Base-by-base conservation (phyloP, 1,284 basidiomycete species). In the Ganoderma lucidum region DNA sequence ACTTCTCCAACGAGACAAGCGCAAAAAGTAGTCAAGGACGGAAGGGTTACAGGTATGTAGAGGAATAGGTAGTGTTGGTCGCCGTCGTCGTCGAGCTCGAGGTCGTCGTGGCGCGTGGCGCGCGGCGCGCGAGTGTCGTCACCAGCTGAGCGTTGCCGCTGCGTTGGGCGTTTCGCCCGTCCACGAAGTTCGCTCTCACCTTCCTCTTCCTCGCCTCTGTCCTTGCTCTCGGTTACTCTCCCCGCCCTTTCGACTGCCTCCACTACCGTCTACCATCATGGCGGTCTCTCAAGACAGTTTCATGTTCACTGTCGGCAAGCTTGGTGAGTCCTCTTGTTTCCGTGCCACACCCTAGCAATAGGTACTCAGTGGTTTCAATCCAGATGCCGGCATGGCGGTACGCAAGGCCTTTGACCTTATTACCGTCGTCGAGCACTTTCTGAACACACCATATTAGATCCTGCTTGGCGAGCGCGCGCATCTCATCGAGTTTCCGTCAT, bases 401-500 rank as follows among this genome's bases (percentile, higher is more conserved):
- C 76, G 88, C 73, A 35, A 28, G 48, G 28, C 48, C 48, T 12
- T n/a, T 41, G 6, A 5, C 51, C 9, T 32, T 59, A 42, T 44
- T 28, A 37, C 32, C 32, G 6, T 32, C 30, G 23, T 15, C 17
- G 17, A 28, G 48, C 48, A 14, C 28, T 19, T 9, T n/a, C 6
- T 23, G 58, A 44, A 42, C 48, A 51, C 63, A 65, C 32, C 30
- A 37, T 15, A n/a, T 23, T 78, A 95, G 94, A 97, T 97, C 74
- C 87, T 97, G 10, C 88, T 97, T 5, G 96, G 96, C 8, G 95
- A 96, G 78, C 89, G 95, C 58, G 96, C 96, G 6, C 96, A 98
- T 78, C 86, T 97, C 44, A 97, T 98, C 77, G 96, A 98, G 81
- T 98, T 98, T 79, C 96, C 96, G 0, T 98, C 96, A 0, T 86